Base-by-base conservation (phyloP, 106 monocot species). In the Posidonia australis region DNA sequence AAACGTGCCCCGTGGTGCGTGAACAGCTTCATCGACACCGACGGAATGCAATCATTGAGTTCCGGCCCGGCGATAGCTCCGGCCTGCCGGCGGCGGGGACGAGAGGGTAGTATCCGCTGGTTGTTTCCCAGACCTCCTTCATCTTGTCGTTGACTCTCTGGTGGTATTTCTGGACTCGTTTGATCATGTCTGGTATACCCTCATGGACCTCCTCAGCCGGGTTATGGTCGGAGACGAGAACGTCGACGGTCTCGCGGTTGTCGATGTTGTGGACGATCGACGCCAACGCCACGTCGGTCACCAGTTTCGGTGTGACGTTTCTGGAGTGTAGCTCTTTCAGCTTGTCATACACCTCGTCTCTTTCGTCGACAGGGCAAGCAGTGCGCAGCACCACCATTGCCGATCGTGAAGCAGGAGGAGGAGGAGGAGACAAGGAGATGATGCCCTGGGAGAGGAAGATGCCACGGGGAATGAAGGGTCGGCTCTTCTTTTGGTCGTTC, bases 311-410 rank as follows among this genome's bases (percentile, higher is more conserved):
- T 13, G 49, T 16, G 18, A 49, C 19, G 16, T 19, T 19, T 49
- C 49, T n/a, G 49, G 5, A 49, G n/a, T 49, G 6, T 4, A 49
- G 49, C 16, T 49, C 49, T 49, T 49, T 49, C 16, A 49, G 49
- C 49, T 19, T 49, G 18, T 5, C 5, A 18, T 49, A 16, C 0
- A 0, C 49, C 49, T 49, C 18, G 49, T 13, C 13, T 19, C 19
- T 16, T 12, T 49, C n/a, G 0, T 5, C n/a, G 0, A 49, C 19
- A n/a, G n/a, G n/a, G n/a, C n/a, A n/a, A n/a, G n/a, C n/a, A n/a
- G n/a, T n/a, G n/a, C n/a, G n/a, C n/a, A n/a, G n/a, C 49, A 49
- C 49, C 49, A 49, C 49, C 49, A n/a, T 49, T 7, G 49, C 49
- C 49, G 49, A 49, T 19, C 49, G 49, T 16, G 49, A 49, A n/a